Conservation (phyloP, 805 yeast genomes). For the Groenewaldozyma salmanticensis region DNA sequence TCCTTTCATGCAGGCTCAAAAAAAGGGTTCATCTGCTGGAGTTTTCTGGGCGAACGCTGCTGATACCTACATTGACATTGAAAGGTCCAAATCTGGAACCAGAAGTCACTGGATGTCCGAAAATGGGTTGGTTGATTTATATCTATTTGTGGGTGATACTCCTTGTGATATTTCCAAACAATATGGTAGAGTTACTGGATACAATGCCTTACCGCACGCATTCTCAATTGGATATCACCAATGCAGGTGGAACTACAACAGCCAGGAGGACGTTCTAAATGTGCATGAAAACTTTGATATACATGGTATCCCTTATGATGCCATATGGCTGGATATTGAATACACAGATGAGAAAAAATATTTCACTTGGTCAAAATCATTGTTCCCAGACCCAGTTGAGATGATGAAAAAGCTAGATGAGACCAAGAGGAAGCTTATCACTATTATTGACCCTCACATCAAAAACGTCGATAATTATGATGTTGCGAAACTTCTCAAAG, state of each 20-base stretch:
- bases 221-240: conserved; percentile 89
- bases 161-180: conserved; percentile 48
- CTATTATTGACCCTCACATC: conserved; percentile 87
- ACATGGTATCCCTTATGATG: conserved; percentile 72
- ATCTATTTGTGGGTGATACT: conserved; percentile 50
- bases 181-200: conserved; percentile 68
- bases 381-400: conserved; percentile 63
- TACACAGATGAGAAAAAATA: conserved; percentile 80
- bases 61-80: conserved; percentile 79
- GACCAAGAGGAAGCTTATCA: conserved; percentile 72
- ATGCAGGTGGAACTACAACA: conserved; percentile 95
- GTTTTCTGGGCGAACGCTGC: conserved; percentile 90
- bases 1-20: conserved; percentile 73
- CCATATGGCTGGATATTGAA: conserved; percentile 91
- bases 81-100: conserved; percentile 20
- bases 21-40: conserved; percentile 52
- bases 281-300: conserved; percentile 64
- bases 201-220: conserved; percentile 58
- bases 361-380: conserved; percentile 77
- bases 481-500: conserved; percentile 45
- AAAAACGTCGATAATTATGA: conserved; percentile 49
- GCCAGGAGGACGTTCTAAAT: conserved; percentile 72
- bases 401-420: conserved; percentile 58
- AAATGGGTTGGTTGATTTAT: conserved; percentile 70
- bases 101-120: conserved; percentile 91